phyloP scores from a whole-genome alignment of 495 filamentous ascomycete genomes.

The Aspergillus conjunctus region DNA sequence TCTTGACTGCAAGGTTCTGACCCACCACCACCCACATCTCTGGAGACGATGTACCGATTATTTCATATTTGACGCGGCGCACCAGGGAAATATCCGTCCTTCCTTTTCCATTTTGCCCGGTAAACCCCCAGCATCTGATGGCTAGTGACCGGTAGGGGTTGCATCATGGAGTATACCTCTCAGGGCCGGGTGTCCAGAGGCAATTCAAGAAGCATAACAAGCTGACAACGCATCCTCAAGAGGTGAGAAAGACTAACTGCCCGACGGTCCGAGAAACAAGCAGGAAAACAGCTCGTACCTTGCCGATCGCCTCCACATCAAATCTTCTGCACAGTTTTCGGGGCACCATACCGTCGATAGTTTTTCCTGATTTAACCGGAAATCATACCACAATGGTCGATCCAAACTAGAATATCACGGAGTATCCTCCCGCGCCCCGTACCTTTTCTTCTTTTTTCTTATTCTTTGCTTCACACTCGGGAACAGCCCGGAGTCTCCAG shows the following conservation, averaged over 20 bases:
- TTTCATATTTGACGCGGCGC: background rate
- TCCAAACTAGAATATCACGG: constrained; percentile 10
- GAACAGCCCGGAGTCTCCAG: background rate
- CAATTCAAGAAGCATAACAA: too few species aligned
- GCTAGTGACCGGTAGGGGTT: too few species aligned
- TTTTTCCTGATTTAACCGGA: constrained; percentile 21
- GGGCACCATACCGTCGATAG: background rate
- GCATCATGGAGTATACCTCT: too few species aligned
- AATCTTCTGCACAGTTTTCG: constrained; percentile 4
- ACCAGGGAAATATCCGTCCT: too few species aligned
- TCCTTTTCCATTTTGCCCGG: too few species aligned
- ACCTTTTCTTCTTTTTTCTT: too few species aligned
- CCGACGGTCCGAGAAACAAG: constrained; percentile 5
- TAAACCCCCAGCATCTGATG: too few species aligned
- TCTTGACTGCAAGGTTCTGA: background rate
- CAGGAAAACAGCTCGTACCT: constrained; percentile 16
- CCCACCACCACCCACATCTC: too few species aligned
- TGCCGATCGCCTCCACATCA: constrained; percentile 28
- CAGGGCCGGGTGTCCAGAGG: too few species aligned
- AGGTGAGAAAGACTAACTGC: background rate
- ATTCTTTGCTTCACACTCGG: background rate
- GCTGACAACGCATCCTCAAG: background rate
- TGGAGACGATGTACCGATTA: too few species aligned
- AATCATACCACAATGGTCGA: constrained; percentile 1
- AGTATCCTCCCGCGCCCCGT: constrained; percentile 1